Evolutionary conservation across 768 basidiomycete species (phyloP), one percentile per base, ranked within the genome.

Genomic region (Crucibulum laeve): DNA sequence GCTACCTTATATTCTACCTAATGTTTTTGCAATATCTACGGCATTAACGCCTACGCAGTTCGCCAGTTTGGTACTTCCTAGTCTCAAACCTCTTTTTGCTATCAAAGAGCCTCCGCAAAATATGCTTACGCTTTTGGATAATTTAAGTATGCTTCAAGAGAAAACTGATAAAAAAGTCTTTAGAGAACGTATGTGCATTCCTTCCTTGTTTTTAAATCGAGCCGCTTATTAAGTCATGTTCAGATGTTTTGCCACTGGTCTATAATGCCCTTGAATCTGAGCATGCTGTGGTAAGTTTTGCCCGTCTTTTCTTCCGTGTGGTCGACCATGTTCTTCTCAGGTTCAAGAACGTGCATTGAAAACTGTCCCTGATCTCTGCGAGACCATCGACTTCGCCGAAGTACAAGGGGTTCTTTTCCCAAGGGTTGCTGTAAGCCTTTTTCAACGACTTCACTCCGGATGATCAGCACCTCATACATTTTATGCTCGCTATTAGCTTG

Each of bases 211-310:
- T 14, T 8, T 32, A 25, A 23, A 18, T 22, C 18, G 13, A 5
- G 24, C 6, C 21, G 7, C 15, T 13, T 14, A 15, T 19, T 8
- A 42, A 26, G 26, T 19, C 15, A 6, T 8, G 25, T 22, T 15
- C 57, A 97, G 95, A 92, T 70, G 90, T 99, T n/a, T 74, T 99
- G 49, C 91, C 93, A 0, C 73, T 99, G 28, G 88, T 99, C 14
- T 99, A 99, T 60, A 90, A 91, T 58, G 92, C 96, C 1, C 71
- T 99, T 38, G 96, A 97, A 49, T 89, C 90, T n/a, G 96, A 98
- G 39, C 92, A 96, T 65, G 78, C 87, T 1, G 65, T 84, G 42
- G 88, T 90, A 54, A 48, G 75, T 54, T 36, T 22, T 18, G 33
- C 28, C 13, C 25, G 21, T 44, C 23, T 5, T 17, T 23, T 23